Evolutionary conservation across 352 stramenopile genomes (phyloP).

Genomic region (Phytophthora palmivora): DNA sequence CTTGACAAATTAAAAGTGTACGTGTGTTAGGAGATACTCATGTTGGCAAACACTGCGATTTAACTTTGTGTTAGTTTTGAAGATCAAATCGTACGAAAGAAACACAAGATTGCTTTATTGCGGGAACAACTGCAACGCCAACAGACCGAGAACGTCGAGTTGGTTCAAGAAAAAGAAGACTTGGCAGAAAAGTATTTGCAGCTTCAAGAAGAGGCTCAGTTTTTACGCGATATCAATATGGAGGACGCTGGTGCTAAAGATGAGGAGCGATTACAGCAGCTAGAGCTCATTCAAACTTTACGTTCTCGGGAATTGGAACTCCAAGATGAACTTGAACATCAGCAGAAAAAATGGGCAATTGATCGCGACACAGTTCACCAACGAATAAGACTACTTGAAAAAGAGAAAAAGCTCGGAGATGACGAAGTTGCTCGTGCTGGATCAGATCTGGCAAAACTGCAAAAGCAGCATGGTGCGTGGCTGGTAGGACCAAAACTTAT

Average conservation of each 20-base stretch:
- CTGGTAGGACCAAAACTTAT: background rate
- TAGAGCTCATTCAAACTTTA: slow-evolving; percentile 63
- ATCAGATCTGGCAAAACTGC: slow-evolving; percentile 22
- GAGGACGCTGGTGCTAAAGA: slow-evolving; percentile 62
- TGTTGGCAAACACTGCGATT: background rate
- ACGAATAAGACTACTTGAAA: slow-evolving; percentile 60
- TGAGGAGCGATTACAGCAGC: slow-evolving; percentile 59
- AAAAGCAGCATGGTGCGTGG: slow-evolving; percentile 46
- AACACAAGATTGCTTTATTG: slow-evolving; percentile 42
- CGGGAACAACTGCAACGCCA: slow-evolving; percentile 55
- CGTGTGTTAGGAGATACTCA: background rate
- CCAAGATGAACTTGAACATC: slow-evolving; percentile 60
- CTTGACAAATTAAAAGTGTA: slow-evolving; percentile 60
- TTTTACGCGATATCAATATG: slow-evolving; percentile 55
- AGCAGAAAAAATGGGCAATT: slow-evolving; percentile 62
- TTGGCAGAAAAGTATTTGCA: slow-evolving; percentile 52
- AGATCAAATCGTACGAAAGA: slow-evolving; percentile 46
- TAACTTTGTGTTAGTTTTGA: slow-evolving; percentile 32
- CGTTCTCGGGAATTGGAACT: slow-evolving; percentile 59
- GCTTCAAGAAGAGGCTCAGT: slow-evolving; percentile 64
- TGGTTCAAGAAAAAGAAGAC: slow-evolving; percentile 63
- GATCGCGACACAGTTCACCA: slow-evolving; percentile 60
- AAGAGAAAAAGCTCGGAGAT: slow-evolving; percentile 55
- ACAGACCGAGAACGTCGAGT: slow-evolving; percentile 55
- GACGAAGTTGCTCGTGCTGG: slow-evolving; percentile 40